phyloP scores from a whole-genome alignment of 495 filamentous ascomycete species.

The Penicillium atrosanguineum region DNA sequence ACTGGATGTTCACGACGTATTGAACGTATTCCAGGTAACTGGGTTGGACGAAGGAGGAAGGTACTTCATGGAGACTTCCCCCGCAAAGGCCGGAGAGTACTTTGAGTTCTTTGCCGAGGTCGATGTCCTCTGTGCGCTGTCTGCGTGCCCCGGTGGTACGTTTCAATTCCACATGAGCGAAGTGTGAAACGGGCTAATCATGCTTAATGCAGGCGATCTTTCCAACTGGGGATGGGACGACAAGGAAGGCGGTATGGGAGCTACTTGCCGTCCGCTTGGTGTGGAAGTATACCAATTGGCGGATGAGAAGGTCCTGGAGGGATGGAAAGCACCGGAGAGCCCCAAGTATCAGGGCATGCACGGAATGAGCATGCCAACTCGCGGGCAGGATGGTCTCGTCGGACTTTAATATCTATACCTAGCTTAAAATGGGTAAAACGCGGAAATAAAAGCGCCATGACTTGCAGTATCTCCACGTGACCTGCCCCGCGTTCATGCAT shows the following conservation, averaged over 20 bases:
- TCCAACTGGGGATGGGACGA: slow-evolving; percentile 74
- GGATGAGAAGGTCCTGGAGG: slow-evolving; percentile 48
- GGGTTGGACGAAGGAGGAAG: slow-evolving; percentile 66
- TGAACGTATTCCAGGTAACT: slow-evolving; percentile 81
- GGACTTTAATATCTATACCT: slow-evolving; percentile 20
- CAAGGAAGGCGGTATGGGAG: slow-evolving; percentile 64
- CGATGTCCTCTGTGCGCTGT: slow-evolving; percentile 71
- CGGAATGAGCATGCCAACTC: slow-evolving; percentile 53
- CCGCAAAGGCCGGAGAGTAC: slow-evolving; percentile 61
- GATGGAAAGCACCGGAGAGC: slow-evolving; percentile 58
- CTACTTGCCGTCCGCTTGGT: slow-evolving; percentile 68
- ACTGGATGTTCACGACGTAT: slow-evolving; percentile 73
- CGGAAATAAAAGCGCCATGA: slow-evolving; percentile 3
- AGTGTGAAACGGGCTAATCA: slow-evolving; percentile 20
- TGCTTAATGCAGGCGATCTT: slow-evolving; percentile 60
- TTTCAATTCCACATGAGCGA: slow-evolving; percentile 3
- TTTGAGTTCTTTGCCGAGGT: slow-evolving; percentile 79
- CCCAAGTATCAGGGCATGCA: slow-evolving; percentile 65
- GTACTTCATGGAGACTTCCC: slow-evolving; percentile 77
- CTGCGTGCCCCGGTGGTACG: slow-evolving; percentile 55
- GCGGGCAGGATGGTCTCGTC: slow-evolving; percentile 31
- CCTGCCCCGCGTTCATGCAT: slow-evolving; percentile 25
- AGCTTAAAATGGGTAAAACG: neutral
- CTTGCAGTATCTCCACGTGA: slow-evolving; percentile 20
- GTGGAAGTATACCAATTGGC: slow-evolving; percentile 66